Conservation (phyloP, 257 asterid genomes). For the Solanum chilense region DNA sequence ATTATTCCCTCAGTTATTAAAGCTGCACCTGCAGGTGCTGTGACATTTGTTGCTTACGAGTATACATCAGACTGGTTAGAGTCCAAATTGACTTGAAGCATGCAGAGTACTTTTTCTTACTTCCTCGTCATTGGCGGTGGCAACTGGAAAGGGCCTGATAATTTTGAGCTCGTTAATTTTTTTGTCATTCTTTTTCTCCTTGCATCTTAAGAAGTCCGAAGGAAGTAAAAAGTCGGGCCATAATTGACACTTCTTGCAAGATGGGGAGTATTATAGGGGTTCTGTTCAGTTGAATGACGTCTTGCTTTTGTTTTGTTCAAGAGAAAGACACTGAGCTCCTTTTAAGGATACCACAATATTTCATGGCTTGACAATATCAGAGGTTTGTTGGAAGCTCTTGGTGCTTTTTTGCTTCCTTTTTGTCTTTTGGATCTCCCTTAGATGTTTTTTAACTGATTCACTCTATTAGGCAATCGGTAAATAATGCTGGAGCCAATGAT, state of each 20-base stretch:
- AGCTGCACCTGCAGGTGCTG: slow-evolving; percentile 98
- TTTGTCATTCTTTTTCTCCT: slow-evolving; percentile 1
- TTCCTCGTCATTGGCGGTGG: neutral
- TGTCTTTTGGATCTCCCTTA: neutral
- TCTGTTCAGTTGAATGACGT: neutral
- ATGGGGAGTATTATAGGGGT: neutral
- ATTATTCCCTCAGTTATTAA: slow-evolving; percentile 76
- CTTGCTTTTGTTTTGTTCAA: neutral
- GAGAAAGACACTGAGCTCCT: neutral
- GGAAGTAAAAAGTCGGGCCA: neutral
- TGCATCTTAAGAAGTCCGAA: neutral
- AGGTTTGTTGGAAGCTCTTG: neutral
- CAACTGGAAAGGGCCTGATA: neutral
- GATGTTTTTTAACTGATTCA: neutral
- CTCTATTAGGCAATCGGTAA: neutral
- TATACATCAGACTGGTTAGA: slow-evolving; percentile 70
- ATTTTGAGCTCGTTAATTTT: neutral
- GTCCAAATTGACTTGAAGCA: slow-evolving; percentile 37
- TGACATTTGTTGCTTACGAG: slow-evolving; percentile 89
- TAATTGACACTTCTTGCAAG: neutral
- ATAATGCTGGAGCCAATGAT: neutral
- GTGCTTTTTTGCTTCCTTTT: neutral
- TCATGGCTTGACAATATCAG: neutral
- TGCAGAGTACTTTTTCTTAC: neutral
- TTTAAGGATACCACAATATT: neutral